phyloP scores from a whole-genome alignment of 176 grass and related monocot genomes.

The Oryza australiensis region DNA sequence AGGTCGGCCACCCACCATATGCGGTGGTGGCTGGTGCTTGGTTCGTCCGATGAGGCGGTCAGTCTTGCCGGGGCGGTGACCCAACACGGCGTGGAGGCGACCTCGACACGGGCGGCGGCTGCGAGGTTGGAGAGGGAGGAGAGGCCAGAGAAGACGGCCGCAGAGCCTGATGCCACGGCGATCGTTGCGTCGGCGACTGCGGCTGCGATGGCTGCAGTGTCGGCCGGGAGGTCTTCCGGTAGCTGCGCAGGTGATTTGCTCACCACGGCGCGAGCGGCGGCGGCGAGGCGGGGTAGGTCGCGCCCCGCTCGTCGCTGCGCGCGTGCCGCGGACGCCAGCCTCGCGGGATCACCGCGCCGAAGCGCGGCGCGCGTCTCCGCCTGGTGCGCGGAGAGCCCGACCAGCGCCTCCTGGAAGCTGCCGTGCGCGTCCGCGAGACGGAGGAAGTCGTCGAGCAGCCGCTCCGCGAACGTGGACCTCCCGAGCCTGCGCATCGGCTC shows the following conservation, averaged over 20 bases:
- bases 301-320: conserved; percentile 46
- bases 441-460: conserved; percentile 56
- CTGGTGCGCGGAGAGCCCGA: conserved; percentile 30
- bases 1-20: conserved; percentile 68
- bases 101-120: conserved; percentile 30
- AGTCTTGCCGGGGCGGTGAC: not conserved
- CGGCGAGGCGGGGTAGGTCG: conserved; percentile 34
- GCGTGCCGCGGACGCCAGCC: conserved; percentile 45
- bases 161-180: conserved; percentile 39
- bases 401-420: conserved; percentile 50
- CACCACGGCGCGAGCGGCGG: conserved; percentile 25
- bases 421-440: conserved; percentile 56
- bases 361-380: conserved; percentile 41
- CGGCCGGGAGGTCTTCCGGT: conserved; percentile 2
- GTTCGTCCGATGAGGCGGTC: not conserved
- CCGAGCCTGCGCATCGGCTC: conserved; percentile 47
- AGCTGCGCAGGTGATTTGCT: not conserved
- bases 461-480: conserved; percentile 21
- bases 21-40: conserved; percentile 19
- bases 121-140: conserved; percentile 43
- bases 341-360: conserved; percentile 18
- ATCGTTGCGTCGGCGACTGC: conserved; percentile 27
- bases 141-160: conserved; percentile 44
- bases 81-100: conserved; percentile 43
- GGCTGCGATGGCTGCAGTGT: conserved; percentile 18